phyloP scores from a whole-genome alignment of 2,329 filamentous ascomycete genomes.

The Nemania sp. region DNA sequence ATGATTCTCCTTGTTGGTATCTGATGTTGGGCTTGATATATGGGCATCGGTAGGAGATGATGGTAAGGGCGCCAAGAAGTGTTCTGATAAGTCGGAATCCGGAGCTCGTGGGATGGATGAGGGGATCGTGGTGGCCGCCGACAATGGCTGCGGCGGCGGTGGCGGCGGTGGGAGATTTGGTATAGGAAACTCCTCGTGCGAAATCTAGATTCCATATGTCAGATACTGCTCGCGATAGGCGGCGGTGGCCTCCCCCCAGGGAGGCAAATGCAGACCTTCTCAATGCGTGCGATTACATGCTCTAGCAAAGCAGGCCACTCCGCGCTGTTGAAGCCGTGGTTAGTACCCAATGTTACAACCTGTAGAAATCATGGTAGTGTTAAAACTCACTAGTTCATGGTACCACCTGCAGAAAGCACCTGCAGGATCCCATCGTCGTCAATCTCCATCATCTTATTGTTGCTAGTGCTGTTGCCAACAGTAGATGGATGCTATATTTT shows the following conservation, averaged over 20 bases:
- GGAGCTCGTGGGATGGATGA: conserved; percentile 53
- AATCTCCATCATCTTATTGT: conserved; percentile 62
- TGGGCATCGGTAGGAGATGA: conserved; percentile 58
- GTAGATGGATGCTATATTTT: conserved; percentile 3
- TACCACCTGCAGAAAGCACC: conserved; percentile 62
- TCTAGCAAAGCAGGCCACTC: conserved; percentile 55
- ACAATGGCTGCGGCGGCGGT: conserved; percentile 33
- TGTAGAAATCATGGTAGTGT: background rate
- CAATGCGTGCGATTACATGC: conserved; percentile 54
- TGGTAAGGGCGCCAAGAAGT: conserved; percentile 59
- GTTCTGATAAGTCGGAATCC: conserved; percentile 53
- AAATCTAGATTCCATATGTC: conserved; percentile 67
- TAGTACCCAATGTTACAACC: conserved; percentile 30
- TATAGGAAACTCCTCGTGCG: conserved; percentile 79
- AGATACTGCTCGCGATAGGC: conserved; percentile 15
- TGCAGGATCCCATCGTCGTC: conserved; percentile 65
- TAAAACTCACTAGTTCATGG: conserved; percentile 66
- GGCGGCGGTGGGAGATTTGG: conserved; percentile 66
- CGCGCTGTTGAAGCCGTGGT: conserved; percentile 48
- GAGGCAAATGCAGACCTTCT: conserved; percentile 63
- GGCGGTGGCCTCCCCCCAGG: background rate
- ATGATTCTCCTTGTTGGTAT: conserved; percentile 74
- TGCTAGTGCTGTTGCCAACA: background rate
- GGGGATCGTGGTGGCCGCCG: conserved; percentile 40
- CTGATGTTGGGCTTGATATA: conserved; percentile 61